Evolutionary conservation across 2,329 filamentous ascomycete genomes (phyloP), one percentile per base, ranked within the genome.

Genomic region (Fusarium oxysporum): DNA sequence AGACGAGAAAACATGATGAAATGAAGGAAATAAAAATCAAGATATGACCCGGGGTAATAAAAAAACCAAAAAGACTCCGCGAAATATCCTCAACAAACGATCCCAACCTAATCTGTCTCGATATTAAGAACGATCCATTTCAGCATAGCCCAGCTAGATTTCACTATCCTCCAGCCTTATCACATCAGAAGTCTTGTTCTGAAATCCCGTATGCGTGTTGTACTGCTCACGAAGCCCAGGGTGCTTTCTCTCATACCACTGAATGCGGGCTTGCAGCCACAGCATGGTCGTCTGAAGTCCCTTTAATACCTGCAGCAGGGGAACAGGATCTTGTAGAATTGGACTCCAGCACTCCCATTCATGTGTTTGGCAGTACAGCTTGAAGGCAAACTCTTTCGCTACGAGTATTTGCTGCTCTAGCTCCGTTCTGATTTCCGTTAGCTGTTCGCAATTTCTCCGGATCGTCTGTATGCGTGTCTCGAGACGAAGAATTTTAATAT

Each of bases 181-280:
- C 50, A 28, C 25, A 35, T 12, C 13, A 21, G 17, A 53, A 21
- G 16, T 17, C 35, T 19, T 33, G 16, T 45, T 38, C 23, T 30
- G 17, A 14, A 66, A 38, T 11, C 35, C 14, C 16, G 19, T 43
- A 32, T 64, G 17, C 28, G 4, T 16, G 10, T 43, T 41, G 10
- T 67, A 70, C 6, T 51, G 9, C 25, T 35, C 23, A 19, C 48
- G 48, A 23, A 73, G 33, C 4, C 14, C 32, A 28, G 37, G 33
- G 19, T 23, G 1, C n/a, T n/a, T n/a, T 32, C 16, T 58, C 38
- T 68, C 62, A 40, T 71, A 71, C 35, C 44, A 61, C 23, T 62
- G 58, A 47, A 73, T 43, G n/a, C 67, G 66, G 30, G 55, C 54
- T 25, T 41, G 47, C 58, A 64, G 44, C 40, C 50, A 43, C n/a